phyloP scores from a whole-genome alignment of 2,329 filamentous ascomycete genomes.

The Colletotrichum liaoningense region DNA sequence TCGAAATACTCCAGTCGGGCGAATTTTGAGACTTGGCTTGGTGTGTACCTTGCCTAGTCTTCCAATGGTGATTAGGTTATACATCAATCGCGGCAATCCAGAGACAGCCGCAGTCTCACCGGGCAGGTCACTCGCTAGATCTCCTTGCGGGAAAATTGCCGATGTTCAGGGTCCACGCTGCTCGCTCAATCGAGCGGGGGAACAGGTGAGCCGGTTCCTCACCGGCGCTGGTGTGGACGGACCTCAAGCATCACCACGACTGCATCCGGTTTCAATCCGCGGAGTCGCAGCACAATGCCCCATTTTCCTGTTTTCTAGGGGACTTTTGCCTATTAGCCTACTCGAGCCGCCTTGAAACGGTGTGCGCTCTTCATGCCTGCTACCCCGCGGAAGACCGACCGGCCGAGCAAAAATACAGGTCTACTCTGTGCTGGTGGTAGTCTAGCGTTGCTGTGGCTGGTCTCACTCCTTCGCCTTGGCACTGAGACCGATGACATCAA shows the following conservation, averaged over 20 bases:
- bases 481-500: conserved; percentile 33
- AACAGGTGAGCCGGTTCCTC: neutral
- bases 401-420: neutral
- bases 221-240: neutral
- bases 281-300: neutral
- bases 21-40: neutral
- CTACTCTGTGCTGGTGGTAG: neutral
- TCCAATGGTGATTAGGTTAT: too few relatives aligned
- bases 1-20: neutral
- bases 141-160: neutral
- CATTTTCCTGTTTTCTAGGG: neutral
- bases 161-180: neutral
- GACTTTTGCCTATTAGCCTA: neutral
- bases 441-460: conserved; percentile 9
- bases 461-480: conserved; percentile 14
- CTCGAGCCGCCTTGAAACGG: neutral
- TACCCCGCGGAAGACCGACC: conserved; percentile 1
- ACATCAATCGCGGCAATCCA: too few relatives aligned
- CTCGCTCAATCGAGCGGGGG: neutral
- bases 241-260: neutral
- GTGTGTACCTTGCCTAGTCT: neutral
- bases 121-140: neutral
- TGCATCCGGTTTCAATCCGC: conserved; percentile 3
- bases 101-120: neutral
- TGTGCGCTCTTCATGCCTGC: neutral